phyloP scores from a whole-genome alignment of 2,329 filamentous ascomycete genomes.

The Nemania sp. region DNA sequence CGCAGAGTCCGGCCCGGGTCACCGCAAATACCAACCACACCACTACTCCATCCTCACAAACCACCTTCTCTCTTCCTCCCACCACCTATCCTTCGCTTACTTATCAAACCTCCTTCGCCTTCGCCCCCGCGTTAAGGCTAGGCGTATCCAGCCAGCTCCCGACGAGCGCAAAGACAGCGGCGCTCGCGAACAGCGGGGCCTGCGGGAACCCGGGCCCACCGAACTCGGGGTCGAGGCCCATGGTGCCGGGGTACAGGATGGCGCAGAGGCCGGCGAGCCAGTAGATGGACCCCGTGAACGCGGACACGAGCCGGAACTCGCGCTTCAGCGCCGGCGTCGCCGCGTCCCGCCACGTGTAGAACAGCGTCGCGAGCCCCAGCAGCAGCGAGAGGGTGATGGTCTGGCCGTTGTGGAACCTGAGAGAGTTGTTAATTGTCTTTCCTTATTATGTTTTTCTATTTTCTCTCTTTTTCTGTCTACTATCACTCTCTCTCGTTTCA shows the following conservation, averaged over 20 bases:
- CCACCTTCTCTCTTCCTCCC: neutral
- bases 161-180: conserved; percentile 31
- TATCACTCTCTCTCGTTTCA: no score
- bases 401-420: conserved; percentile 46
- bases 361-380: conserved; percentile 45
- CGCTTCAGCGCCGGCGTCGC: conserved; percentile 30
- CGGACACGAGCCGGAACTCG: conserved; percentile 41
- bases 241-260: conserved; percentile 44
- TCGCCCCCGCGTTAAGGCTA: no score
- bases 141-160: conserved; percentile 28
- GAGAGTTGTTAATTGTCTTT: no score
- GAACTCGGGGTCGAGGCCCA: conserved; percentile 49
- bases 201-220: conserved; percentile 49
- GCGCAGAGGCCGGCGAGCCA: conserved; percentile 46
- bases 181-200: conserved; percentile 36
- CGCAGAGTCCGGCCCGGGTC: no score
- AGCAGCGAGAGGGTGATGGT: conserved; percentile 46
- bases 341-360: conserved; percentile 43
- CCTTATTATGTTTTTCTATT: neutral
- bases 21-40: no score
- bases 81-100: neutral
- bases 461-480: no score
- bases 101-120: conserved; percentile 4
- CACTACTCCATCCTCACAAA: neutral
- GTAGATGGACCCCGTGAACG: conserved; percentile 46